phyloP scores from a whole-genome alignment of 257 asterid genomes.

The Solanum sitiens region DNA sequence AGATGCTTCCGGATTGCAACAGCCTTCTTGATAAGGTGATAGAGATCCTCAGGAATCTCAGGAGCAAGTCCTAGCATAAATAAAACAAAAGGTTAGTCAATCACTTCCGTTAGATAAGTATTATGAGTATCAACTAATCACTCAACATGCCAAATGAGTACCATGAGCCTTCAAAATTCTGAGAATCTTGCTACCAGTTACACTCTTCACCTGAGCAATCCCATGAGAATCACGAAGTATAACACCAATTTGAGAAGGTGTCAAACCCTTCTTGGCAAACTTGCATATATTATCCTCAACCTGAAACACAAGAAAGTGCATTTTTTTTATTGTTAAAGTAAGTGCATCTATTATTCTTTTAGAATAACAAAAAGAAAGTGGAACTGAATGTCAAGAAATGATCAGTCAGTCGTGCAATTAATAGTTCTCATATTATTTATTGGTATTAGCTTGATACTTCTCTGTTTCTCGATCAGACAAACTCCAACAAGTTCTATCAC shows the following conservation, averaged over 20 bases:
- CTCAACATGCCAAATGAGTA: background rate
- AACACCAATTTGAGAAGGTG: constrained; percentile 34
- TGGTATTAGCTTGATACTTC: background rate
- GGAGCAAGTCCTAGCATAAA: background rate
- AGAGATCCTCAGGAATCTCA: background rate
- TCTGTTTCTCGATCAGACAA: background rate
- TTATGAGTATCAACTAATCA: background rate
- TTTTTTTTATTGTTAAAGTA: background rate
- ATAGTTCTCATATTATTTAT: background rate
- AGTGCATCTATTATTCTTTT: background rate
- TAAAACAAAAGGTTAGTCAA: background rate
- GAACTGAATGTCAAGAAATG: background rate
- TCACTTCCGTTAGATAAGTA: background rate
- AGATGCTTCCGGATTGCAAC: background rate
- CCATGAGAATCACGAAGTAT: constrained; percentile 37
- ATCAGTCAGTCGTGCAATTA: background rate
- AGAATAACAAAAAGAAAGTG: background rate
- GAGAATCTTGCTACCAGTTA: constrained; percentile 30
- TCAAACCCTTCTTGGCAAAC: constrained; percentile 30
- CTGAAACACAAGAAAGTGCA: constrained; percentile 4
- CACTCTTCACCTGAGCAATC: constrained; percentile 31
- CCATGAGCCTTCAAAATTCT: constrained; percentile 28
- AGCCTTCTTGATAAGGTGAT: background rate
- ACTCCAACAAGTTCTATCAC: background rate
- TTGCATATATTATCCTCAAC: constrained; percentile 30